Base-by-base conservation (phyloP, 2,329 filamentous ascomycete genomes). In the Hawksworthiomyces lignivorus region DNA sequence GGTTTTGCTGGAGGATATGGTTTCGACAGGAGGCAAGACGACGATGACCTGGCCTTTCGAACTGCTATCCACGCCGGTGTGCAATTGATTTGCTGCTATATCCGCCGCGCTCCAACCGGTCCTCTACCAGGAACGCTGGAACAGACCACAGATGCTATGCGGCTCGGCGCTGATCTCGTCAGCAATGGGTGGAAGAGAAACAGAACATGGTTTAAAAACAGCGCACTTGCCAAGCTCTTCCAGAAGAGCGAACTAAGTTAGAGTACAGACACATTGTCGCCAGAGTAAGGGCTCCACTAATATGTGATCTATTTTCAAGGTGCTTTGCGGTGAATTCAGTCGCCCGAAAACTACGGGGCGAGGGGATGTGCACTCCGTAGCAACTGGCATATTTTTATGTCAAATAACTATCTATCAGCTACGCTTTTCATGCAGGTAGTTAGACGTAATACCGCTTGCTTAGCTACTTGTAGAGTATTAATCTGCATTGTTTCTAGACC, bases 11-110 rank as follows among this genome's bases (percentile, higher is more conserved):
- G 56, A 1, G 63, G 59, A 6, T 67, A 67, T 31, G 57, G 59
- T 4, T 7, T 34, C 19, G 32, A 22, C 19, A 15, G 3, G 26
- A 8, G 9, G 7, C 2, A 27, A 4, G 29, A 34, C 7, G 55
- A 44, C 22, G 56, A 64, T 6, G 59, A 62, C n/a, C 49, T 63
- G 44, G 62, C 62, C 5, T 67, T 62, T 42, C 56, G 63, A 8
- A 56, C 52, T 9, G 59, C 61, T 12, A 61, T 68, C 19, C 63
- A 68, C 36, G 58, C 60, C 0, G 66, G 65, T 9, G 58, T 61
- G 3, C 63, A 68, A 41, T 48, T 68, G 17, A 51, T 68, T 14
- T 40, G 49, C 36, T 58, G 54, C 51, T 53, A 54, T 35, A 48
- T 32, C 17, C 24, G 51, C 10, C 41, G 50, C 4, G 36, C 37